Conservation (phyloP, 1,284 basidiomycete species). For the Fomitopsis schrenkii region DNA sequence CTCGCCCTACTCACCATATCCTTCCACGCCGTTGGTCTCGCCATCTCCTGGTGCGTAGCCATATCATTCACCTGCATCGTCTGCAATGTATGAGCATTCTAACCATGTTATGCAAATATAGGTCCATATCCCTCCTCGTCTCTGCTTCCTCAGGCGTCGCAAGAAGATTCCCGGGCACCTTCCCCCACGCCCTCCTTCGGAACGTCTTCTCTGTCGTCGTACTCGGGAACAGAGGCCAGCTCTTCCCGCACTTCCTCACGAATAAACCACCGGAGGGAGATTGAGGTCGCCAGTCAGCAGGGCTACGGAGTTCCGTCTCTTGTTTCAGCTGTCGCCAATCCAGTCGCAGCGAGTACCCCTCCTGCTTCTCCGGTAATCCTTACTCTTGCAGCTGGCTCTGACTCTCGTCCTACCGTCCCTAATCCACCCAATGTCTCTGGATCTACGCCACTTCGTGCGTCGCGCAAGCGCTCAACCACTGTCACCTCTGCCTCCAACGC, state of each 20-base stretch:
- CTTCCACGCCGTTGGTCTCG: neutral
- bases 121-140: neutral
- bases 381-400: neutral
- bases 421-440: slow-evolving; percentile 4
- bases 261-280: neutral
- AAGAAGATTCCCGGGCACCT: neutral
- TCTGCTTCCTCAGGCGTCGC: neutral
- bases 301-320: too few species aligned
- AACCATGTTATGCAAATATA: neutral
- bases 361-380: neutral
- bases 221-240: neutral
- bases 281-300: neutral
- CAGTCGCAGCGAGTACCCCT: neutral
- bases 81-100: neutral
- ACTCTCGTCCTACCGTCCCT: slow-evolving; percentile 10
- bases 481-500: neutral
- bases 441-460: neutral
- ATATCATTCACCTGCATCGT: neutral
- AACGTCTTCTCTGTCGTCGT: slow-evolving; percentile 9
- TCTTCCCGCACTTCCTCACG: neutral
- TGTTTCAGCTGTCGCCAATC: neutral
- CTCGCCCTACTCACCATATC: slow-evolving; percentile 6
- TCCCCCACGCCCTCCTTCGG: neutral
- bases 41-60: neutral
- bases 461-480: slow-evolving; percentile 5